phyloP scores from a whole-genome alignment of 148 eudicot species.

The Gaultheria prostrata region DNA sequence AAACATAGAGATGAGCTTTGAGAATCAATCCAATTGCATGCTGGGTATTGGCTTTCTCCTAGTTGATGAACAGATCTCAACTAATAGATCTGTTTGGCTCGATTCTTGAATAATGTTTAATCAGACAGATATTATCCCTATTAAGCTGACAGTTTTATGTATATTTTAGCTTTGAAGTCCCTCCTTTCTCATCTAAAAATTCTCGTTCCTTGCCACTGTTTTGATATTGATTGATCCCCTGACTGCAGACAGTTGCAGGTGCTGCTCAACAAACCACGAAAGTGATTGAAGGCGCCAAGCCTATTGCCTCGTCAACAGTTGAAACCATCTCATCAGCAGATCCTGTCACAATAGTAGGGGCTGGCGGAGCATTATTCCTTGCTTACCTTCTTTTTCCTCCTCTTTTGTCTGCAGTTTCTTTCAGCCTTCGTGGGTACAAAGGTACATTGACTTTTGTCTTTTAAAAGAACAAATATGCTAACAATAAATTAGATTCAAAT shows the following conservation, averaged over 20 bases:
- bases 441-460: slow-evolving; percentile 38
- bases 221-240: background rate
- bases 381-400: slow-evolving; percentile 78
- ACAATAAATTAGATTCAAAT: background rate
- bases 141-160: background rate
- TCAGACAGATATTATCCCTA: background rate
- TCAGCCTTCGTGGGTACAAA: slow-evolving; percentile 81
- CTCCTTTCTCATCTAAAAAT: background rate
- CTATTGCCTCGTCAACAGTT: slow-evolving; percentile 77
- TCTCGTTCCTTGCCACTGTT: background rate
- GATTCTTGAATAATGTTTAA: background rate
- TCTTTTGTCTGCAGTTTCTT: slow-evolving; percentile 63
- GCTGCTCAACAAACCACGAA: slow-evolving; percentile 79
- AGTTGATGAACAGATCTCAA: background rate
- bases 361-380: slow-evolving; percentile 67
- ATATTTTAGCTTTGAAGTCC: background rate
- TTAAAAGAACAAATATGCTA: background rate
- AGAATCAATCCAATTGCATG: background rate
- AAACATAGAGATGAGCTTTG: background rate
- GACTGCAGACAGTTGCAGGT: slow-evolving; percentile 68
- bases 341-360: slow-evolving; percentile 51
- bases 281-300: slow-evolving; percentile 67
- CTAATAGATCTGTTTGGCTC: background rate
- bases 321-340: slow-evolving; percentile 71
- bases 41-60: slow-evolving; percentile 1